Percentiles rank a stretch among this genome's conserved stretches.
Evolutionary conservation across 352 stramenopile genomes (phyloP).

Genomic region (Thraustochytrium sp.): DNA sequence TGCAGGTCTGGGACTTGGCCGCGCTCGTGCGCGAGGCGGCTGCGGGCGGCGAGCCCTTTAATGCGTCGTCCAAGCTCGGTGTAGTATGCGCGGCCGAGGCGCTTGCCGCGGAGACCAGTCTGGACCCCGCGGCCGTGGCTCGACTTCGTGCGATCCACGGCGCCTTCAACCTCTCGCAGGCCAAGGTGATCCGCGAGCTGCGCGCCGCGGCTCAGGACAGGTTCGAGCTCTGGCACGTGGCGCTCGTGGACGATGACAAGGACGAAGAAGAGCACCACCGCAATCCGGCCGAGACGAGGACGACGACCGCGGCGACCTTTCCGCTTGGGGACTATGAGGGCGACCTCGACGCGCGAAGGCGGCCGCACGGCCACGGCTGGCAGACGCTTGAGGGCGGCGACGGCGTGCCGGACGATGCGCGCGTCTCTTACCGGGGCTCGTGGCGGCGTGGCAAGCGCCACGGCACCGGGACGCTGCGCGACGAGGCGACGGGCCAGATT

Average conservation of each 20-base stretch:
- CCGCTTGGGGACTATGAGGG: background rate
- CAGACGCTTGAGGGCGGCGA: background rate
- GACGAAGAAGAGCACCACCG: background rate
- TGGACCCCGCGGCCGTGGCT: background rate
- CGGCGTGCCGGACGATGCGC: background rate
- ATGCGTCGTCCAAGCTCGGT: background rate
- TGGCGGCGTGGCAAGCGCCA: background rate
- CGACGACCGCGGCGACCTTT: background rate
- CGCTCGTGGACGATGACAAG: background rate
- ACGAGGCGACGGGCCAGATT: background rate
- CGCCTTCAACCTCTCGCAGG: background rate
- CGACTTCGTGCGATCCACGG: background rate
- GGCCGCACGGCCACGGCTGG: background rate
- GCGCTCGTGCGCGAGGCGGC: background rate
- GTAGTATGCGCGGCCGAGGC: background rate
- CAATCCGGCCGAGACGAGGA: too few species aligned
- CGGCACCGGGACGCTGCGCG: background rate
- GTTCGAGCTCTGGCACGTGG: background rate
- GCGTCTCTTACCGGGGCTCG: background rate
- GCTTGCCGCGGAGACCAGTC: background rate
- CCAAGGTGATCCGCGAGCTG: background rate
- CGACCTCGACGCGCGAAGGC: background rate
- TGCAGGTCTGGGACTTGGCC: conserved; percentile 5
- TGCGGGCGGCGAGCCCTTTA: background rate
- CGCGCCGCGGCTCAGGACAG: background rate